Evolutionary conservation across 108 stramenopile genomes (phyloP), one percentile per base, ranked within the genome.

Genomic region (Chaetoceros muelleri): DNA sequence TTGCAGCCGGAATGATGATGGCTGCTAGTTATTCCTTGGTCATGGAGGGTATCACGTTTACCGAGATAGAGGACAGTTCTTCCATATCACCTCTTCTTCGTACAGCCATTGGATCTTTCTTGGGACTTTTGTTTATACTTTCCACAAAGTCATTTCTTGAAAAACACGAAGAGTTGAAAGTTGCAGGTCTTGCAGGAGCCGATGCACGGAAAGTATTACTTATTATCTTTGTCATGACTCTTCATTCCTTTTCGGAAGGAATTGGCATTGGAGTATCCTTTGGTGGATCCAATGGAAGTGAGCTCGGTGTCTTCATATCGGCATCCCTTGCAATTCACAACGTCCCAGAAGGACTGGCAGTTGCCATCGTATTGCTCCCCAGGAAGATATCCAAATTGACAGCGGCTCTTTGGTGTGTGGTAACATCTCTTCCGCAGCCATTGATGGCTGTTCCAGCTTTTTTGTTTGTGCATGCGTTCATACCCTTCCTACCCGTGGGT

Each of bases 1-100:
- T 95, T 31, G 98, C 98, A 20, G 96, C 94, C 13, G 98, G 98
- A 7, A 97, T 99, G 95, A 99, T 99, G 98, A 65, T 93, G 30
- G 87, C 93, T 16, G 97, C 97, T 1, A 85, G 83, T 51, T 89
- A 80, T 64, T 86, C 85, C 23, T 75, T 98, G 18, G 73, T 92
- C 47, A 45, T 59, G 48, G 97, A 98, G 61, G 97, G 93, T 21
- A 81, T 72, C 48, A 69, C 60, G 28, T 87, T 89, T 59, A 55
- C 62, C 16, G 86, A 88, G 66, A 79, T 72, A 24, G 48, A 76
- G 25, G 90, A 88, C 60, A 59, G 53, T 26, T 87, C 82, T 19
- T 46, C 61, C 16, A 30, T 76, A 48, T 62, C 76, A 46, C 57
- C 67, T 44, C 17, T 60, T 0, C 16, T 65, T 2, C 69, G 89